Evolutionary conservation across 768 basidiomycete species (phyloP).

Genomic region (Termitomyces sp.): DNA sequence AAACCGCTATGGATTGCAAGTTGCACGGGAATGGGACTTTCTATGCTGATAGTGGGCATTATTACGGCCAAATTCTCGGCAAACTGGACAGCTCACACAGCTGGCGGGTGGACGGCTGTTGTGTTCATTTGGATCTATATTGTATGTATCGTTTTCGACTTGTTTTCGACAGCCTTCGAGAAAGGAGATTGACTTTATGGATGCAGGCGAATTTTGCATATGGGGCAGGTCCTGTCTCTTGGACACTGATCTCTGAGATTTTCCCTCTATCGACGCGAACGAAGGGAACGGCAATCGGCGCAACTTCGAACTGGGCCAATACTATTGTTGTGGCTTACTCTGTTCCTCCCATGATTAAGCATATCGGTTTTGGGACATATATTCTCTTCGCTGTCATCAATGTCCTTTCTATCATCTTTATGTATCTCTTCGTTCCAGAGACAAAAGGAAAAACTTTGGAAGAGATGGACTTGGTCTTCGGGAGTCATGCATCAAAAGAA

Average conservation of each 20-base stretch:
- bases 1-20: conserved; percentile 38
- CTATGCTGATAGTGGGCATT: conserved; percentile 18
- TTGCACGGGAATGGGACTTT: conserved; percentile 29
- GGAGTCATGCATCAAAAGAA: conserved; percentile 15
- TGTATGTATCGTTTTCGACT: conserved; percentile 31
- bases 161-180: conserved; percentile 23
- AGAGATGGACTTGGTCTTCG: conserved; percentile 24
- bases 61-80: conserved; percentile 17
- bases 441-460: conserved; percentile 28
- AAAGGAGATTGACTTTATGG: background rate
- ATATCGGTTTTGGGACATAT: conserved; percentile 32
- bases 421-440: conserved; percentile 27
- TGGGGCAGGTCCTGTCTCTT: conserved; percentile 16
- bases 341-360: conserved; percentile 33
- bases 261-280: conserved; percentile 39
- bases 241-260: conserved; percentile 37
- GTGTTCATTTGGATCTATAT: conserved; percentile 40
- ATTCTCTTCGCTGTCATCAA: conserved; percentile 27
- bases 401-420: conserved; percentile 24
- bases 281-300: conserved; percentile 38
- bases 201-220: conserved; percentile 6
- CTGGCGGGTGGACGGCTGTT: conserved; percentile 25
- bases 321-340: conserved; percentile 26
- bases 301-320: conserved; percentile 39
- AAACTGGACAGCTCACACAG: conserved; percentile 20